Evolutionary conservation across 371 early-diverging fungal species (phyloP), one percentile per base, ranked within the genome.

Genomic region (Capniomyces stellatus): DNA sequence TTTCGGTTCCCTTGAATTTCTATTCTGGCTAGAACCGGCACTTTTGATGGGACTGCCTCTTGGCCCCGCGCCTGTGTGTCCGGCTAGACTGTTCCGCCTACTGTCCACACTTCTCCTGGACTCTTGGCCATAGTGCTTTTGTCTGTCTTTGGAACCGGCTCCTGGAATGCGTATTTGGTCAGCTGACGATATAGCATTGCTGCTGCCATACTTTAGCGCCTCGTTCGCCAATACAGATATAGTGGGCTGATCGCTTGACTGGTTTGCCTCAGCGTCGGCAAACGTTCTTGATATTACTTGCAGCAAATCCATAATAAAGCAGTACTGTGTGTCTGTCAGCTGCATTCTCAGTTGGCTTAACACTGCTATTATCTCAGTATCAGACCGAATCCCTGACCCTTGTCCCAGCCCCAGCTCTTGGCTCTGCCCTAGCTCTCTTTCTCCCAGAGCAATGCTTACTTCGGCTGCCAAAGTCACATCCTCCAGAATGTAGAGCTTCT

Each of bases 281-380:
- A 84, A 83, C 0, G 74, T 77, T 1, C 71, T 59, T 27, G 74
- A 73, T 19, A 83, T 69, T 30, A 75, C 69, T 51, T 72, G 64
- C 48, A 79, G 67, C 31, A 82, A 61, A 19, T 80, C 77, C 13
- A 87, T 68, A 0, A 87, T 67, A 43, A 80, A 77, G 54, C 71
- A 72, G 64, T 86, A 89, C 66, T 93, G 94, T 21, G 71, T 66
- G 54, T 84, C 79, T 0, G 85, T 87, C 54, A 92, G 58, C 39
- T 73, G 69, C 76, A 91, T 77, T 55, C 72, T 74, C 13, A 92
- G 75, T 47, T 86, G 84, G 0, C 85, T 84, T 46, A 88, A 71
- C 19, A 61, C 67, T n/a, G 85, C 83, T 22, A 64, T 42, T 41
- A 85, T 74, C 64, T 81, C 64, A 0, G 75, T 67, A 6, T 64